A percentile compares a stretch with the other conserved stretches of the same genome.
Conservation (phyloP, 2,329 filamentous ascomycete genomes). For the Fusarium verticillioides region DNA sequence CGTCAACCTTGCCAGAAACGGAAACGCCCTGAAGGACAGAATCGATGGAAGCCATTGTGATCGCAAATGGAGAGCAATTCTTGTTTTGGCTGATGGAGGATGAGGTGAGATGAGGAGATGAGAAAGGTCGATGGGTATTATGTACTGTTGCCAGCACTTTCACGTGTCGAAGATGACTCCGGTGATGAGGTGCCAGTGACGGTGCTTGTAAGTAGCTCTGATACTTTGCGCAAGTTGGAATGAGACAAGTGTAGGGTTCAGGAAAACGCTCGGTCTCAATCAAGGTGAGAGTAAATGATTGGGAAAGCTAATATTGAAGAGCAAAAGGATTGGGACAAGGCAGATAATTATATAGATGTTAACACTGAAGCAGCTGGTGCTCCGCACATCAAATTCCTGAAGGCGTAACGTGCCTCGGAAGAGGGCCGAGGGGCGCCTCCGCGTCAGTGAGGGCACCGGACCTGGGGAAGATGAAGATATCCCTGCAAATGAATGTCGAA, state of each 20-base stretch:
- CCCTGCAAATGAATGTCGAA: slow-evolving; percentile 13
- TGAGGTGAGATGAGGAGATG: not conserved
- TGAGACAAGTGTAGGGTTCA: not conserved
- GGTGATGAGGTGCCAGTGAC: slow-evolving; percentile 24
- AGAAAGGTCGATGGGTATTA: slow-evolving; percentile 14
- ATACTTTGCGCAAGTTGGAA: slow-evolving; percentile 1
- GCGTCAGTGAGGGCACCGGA: slow-evolving; percentile 34
- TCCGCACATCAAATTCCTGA: slow-evolving; percentile 36
- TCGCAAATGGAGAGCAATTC: slow-evolving; percentile 3
- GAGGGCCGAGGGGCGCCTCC: slow-evolving; percentile 35
- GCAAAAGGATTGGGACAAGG: not conserved
- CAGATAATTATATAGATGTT: slow-evolving; percentile 28
- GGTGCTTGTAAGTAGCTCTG: slow-evolving; percentile 13
- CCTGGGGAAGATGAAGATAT: slow-evolving; percentile 41
- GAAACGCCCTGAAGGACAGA: slow-evolving; percentile 87
- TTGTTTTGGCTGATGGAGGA: slow-evolving; percentile 2
- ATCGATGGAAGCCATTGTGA: slow-evolving; percentile 74
- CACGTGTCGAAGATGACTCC: slow-evolving; percentile 47
- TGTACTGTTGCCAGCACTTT: slow-evolving; percentile 39
- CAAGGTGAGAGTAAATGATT: not conserved
- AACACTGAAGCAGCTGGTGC: slow-evolving; percentile 22
- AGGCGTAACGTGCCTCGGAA: slow-evolving; percentile 38
- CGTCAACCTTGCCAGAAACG: slow-evolving; percentile 82
- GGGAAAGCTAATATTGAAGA: not conserved
- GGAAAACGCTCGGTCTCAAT: not conserved